phyloP scores from a whole-genome alignment of 2,329 filamentous ascomycete genomes.

The Grosmannia clavigera region DNA sequence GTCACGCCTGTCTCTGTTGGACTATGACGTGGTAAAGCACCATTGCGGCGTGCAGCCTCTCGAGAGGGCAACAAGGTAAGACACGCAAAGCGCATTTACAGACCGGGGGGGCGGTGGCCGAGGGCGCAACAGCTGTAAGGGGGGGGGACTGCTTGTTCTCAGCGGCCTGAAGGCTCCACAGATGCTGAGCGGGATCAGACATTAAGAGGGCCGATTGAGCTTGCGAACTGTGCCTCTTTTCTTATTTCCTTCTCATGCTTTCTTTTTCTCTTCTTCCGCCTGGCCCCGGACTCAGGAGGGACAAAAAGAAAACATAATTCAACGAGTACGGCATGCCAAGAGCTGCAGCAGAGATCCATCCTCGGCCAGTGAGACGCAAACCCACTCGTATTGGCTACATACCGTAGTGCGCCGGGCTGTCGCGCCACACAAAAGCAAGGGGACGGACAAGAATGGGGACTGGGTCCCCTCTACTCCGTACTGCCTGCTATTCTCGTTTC shows the following conservation, averaged over 20 bases:
- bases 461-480: no score
- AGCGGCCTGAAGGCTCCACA: not conserved
- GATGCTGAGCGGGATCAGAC: not conserved
- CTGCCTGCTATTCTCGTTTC: not conserved
- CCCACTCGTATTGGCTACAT: not conserved
- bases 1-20: not conserved
- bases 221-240: not conserved
- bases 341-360: not conserved
- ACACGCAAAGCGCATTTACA: not conserved
- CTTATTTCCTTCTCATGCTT: not conserved
- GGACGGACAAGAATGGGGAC: not conserved
- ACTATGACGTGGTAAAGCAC: not conserved
- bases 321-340: not conserved
- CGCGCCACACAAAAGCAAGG: not conserved
- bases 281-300: not conserved
- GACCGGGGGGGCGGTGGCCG: not conserved
- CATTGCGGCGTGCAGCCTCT: not conserved
- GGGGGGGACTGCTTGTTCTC: not conserved
- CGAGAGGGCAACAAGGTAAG: not conserved
- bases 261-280: not conserved
- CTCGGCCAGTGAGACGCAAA: not conserved
- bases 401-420: not conserved
- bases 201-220: not conserved
- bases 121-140: not conserved
- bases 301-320: not conserved